phyloP scores from a whole-genome alignment of 768 basidiomycete species.

The Vararia minispora region DNA sequence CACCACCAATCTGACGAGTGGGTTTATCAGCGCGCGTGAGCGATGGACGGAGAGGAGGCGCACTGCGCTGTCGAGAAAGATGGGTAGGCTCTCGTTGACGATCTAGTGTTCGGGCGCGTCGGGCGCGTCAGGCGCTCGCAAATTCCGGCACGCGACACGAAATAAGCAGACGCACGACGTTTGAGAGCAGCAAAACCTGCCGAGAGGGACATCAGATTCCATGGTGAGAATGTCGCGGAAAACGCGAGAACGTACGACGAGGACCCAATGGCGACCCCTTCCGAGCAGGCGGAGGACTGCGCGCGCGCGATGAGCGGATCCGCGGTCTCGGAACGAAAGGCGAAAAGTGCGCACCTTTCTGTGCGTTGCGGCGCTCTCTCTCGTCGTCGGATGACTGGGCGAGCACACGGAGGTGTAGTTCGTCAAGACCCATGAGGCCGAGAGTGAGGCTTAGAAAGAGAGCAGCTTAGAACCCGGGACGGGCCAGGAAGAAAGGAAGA shows the following conservation, averaged over 20 bases:
- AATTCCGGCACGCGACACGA: too few species aligned
- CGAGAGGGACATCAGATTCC: background rate
- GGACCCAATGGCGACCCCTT: conserved; percentile 67
- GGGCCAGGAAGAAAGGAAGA: conserved; percentile 1
- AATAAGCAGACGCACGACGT: conserved; percentile 65
- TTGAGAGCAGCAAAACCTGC: conserved; percentile 76
- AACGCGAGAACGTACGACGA: conserved; percentile 48
- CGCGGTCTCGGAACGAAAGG: background rate
- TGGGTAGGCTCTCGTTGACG: conserved; percentile 74
- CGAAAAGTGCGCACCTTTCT: conserved; percentile 38
- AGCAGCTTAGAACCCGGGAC: too few species aligned
- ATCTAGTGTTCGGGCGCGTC: conserved; percentile 30
- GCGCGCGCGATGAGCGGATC: background rate
- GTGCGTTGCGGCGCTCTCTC: conserved; percentile 56
- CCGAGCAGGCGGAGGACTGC: conserved; percentile 36
- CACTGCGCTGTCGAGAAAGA: conserved; percentile 68
- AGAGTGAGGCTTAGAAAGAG: conserved; percentile 55
- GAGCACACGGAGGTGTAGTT: conserved; percentile 81
- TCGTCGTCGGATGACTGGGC: conserved; percentile 70
- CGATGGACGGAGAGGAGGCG: background rate
- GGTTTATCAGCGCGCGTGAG: background rate
- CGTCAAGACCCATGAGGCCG: conserved; percentile 89
- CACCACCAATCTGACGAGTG: conserved; percentile 47
- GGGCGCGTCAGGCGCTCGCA: background rate
- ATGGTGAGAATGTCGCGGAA: too few species aligned